A percentile compares a stretch with the other conserved stretches of the same genome.
Evolutionary conservation across 2,329 filamentous ascomycete species (phyloP).

Genomic region (Coleophoma crateriformis): DNA sequence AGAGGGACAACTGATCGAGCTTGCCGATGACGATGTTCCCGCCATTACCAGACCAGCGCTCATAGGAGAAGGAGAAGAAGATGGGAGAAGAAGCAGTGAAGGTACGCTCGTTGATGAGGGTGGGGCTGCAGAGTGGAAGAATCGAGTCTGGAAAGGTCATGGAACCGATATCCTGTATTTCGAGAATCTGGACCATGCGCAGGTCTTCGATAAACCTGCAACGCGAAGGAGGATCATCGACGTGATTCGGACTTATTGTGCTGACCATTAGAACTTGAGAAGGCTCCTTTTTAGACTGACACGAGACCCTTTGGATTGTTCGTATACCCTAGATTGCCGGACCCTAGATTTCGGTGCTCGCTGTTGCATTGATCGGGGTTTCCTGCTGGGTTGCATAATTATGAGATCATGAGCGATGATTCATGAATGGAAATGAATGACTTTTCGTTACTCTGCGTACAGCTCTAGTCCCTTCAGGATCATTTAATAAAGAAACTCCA

Average conservation of each 20-base stretch:
- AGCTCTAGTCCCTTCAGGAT: too few species aligned
- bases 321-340: too few species aligned
- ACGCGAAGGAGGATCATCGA: constrained; percentile 27
- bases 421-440: too few species aligned
- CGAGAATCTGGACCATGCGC: constrained; percentile 48
- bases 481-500: too few species aligned
- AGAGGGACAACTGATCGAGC: constrained; percentile 7
- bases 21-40: constrained; percentile 10
- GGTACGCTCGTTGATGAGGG: constrained; percentile 5
- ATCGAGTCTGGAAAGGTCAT: constrained; percentile 22
- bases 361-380: too few species aligned
- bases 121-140: constrained; percentile 23
- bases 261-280: background rate
- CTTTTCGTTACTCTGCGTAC: too few species aligned
- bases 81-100: constrained; percentile 16
- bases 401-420: too few species aligned
- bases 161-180: constrained; percentile 48
- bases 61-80: constrained; percentile 4
- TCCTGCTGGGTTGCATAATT: too few species aligned
- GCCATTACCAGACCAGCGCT: background rate
- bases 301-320: too few species aligned
- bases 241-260: constrained; percentile 23
- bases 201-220: constrained; percentile 38
- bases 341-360: too few species aligned
- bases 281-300: too few species aligned